These are phyloP conservation scores for Botrytis medusae DNA, from an alignment of 2,329 filamentous ascomycete genomes.

Conservation along the genomic window DNA sequence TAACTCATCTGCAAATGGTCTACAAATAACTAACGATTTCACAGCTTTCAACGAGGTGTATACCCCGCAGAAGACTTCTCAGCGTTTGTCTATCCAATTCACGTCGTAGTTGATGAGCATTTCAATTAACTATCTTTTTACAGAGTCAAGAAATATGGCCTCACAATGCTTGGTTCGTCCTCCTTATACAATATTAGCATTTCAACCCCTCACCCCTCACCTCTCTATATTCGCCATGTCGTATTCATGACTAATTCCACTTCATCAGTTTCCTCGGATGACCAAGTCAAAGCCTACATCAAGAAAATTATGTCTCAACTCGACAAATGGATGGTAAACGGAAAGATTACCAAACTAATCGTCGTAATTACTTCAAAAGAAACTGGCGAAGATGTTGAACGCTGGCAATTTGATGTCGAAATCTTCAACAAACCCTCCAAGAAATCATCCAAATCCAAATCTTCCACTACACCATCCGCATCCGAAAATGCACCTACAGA, in stretches of 20 bases:
- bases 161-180: slow-evolving; percentile 56
- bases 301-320: slow-evolving; percentile 99
- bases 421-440: slow-evolving; percentile 44
- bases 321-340: slow-evolving; percentile 95
- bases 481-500: slow-evolving; percentile 63
- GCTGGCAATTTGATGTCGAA: slow-evolving; percentile 93
- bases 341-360: slow-evolving; percentile 96
- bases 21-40: slow-evolving; percentile 10
- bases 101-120: slow-evolving; percentile 1
- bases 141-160: slow-evolving; percentile 95
- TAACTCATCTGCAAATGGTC: neutral
- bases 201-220: too few species aligned
- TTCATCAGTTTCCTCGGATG: slow-evolving; percentile 78
- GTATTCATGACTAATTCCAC: neutral
- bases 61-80: slow-evolving; percentile 97
- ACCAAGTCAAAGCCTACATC: slow-evolving; percentile 98
- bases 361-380: slow-evolving; percentile 97
- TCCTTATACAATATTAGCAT: neutral
- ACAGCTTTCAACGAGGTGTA: slow-evolving; percentile 78
- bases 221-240: neutral
- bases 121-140: slow-evolving; percentile 20
- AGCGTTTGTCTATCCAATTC: slow-evolving; percentile 57
- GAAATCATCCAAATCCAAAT: slow-evolving; percentile 42
- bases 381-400: slow-evolving; percentile 90
- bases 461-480: slow-evolving; percentile 42